These are phyloP conservation scores for Fusarium brevicatenulatum DNA, from an alignment of 2,329 filamentous ascomycete genomes.

Conservation along the genomic window DNA sequence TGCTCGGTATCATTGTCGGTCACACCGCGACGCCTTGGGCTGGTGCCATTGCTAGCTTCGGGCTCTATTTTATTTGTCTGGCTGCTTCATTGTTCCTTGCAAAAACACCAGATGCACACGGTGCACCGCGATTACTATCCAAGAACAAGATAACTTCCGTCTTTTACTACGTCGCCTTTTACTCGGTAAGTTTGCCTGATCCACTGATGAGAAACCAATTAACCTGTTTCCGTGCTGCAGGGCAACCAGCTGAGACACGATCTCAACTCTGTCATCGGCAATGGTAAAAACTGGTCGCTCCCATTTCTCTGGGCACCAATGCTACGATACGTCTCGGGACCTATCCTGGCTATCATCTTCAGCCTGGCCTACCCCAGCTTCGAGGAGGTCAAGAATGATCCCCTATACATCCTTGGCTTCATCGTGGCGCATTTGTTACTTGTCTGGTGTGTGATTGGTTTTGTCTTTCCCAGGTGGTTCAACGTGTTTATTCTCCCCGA, in stretches of 20 bases:
- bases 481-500: not conserved
- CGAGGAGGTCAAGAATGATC: not conserved
- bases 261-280: not conserved
- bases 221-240: fast-evolving
- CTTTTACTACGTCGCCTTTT: not conserved
- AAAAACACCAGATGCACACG: not conserved
- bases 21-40: not conserved
- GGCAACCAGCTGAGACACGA: not conserved
- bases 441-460: not conserved
- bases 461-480: not conserved
- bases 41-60: not conserved
- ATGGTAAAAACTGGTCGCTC: not conserved
- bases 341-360: not conserved
- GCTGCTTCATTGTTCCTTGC: not conserved
- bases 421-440: not conserved
- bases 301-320: not conserved
- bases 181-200: not conserved
- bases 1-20: not conserved
- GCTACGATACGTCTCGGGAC: not conserved
- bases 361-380: not conserved
- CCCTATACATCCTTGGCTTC: not conserved
- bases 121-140: not conserved
- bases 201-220: fast-evolving
- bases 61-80: not conserved
- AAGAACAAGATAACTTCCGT: not conserved